A percentile compares a stretch with the other conserved stretches of the same genome.
Conservation (phyloP, 371 early-diverging fungal species). For the Mucor lusitanicus region DNA sequence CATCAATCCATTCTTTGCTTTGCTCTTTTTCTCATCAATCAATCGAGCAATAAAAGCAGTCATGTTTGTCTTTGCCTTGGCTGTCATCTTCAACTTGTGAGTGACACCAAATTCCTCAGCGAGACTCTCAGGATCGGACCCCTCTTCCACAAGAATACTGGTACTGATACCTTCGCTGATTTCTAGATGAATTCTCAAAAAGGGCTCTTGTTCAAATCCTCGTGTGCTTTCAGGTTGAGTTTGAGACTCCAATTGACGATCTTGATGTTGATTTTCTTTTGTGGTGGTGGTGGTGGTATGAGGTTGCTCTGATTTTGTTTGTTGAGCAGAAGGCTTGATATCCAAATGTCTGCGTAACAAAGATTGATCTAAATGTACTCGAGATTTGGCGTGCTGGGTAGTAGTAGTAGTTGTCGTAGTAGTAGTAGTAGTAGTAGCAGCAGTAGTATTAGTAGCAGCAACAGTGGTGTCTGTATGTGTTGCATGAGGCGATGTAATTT, state of each 20-base stretch:
- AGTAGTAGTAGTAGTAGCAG: too few species aligned
- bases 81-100: slow-evolving; percentile 21
- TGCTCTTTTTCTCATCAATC: not conserved
- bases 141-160: slow-evolving; percentile 20
- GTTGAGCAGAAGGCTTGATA: not conserved
- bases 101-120: slow-evolving; percentile 27
- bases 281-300: not conserved
- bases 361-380: not conserved
- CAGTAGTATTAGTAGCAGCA: too few species aligned
- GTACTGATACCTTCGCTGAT: slow-evolving; percentile 37
- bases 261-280: not conserved
- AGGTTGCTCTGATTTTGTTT: not conserved
- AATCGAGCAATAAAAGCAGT: not conserved
- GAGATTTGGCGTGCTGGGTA: not conserved
- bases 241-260: not conserved
- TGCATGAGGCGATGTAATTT: not conserved
- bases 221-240: not conserved
- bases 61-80: slow-evolving; percentile 13
- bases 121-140: slow-evolving; percentile 22
- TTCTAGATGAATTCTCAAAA: slow-evolving; percentile 32
- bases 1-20: not conserved
- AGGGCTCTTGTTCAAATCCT: not conserved
- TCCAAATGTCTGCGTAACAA: not conserved
- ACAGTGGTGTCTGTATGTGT: not conserved
- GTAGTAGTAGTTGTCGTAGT: not conserved